These are phyloP conservation scores for Candida albicans DNA, from an alignment of 1,139 yeast genomes.

Conservation along the genomic window DNA sequence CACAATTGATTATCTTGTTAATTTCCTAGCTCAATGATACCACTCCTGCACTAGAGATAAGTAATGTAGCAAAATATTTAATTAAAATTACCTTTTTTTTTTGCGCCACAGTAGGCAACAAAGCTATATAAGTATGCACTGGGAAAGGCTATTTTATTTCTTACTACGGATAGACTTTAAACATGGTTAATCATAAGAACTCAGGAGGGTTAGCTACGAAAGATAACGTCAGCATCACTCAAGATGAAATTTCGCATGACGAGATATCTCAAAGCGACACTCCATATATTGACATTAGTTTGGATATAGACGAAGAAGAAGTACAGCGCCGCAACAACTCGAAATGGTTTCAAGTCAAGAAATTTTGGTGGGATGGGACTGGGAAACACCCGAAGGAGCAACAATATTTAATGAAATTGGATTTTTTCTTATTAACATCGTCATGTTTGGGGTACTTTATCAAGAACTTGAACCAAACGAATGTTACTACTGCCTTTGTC, in stretches of 20 bases:
- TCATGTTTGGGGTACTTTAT: constrained; percentile 44
- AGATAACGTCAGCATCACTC: no score
- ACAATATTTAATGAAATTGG: constrained; percentile 40
- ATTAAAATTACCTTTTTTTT: no score
- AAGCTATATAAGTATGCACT: no score
- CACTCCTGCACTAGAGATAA: no score
- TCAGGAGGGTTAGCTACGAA: no score
- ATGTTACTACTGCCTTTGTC: constrained; percentile 55
- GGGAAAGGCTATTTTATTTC: no score
- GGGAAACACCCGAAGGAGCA: constrained; percentile 49
- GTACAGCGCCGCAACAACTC: constrained; percentile 23
- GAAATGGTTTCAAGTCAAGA: constrained; percentile 26
- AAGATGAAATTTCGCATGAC: not conserved
- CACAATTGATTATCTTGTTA: no score
- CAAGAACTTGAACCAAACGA: constrained; percentile 44
- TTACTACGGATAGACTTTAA: no score
- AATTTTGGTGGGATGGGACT: constrained; percentile 49
- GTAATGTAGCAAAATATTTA: no score
- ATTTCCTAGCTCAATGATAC: no score
- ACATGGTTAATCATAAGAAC: no score
- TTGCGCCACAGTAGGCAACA: no score
- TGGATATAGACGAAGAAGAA: constrained; percentile 32
- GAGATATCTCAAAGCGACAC: not conserved
- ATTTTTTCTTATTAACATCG: constrained; percentile 44
- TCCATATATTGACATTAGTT: constrained; percentile 30